These are phyloP conservation scores for Geotrichum citri-aurantii DNA, from an alignment of 1,139 yeast species.

Conservation along the genomic window DNA sequence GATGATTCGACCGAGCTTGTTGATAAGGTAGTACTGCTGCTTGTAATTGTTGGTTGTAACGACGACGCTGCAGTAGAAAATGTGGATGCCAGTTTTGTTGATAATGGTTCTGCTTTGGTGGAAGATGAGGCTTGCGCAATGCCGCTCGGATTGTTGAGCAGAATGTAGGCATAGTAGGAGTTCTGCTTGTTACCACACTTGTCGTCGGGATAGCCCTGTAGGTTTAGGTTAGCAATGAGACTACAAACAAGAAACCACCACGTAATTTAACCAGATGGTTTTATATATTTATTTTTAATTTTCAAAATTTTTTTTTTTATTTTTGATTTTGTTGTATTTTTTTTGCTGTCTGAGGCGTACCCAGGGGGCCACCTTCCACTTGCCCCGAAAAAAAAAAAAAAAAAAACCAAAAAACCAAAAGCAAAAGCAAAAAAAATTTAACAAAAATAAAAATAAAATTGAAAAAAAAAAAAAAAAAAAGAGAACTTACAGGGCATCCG, in stretches of 20 bases:
- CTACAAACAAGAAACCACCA: no score
- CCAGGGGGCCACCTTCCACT: no score
- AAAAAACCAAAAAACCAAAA: no score
- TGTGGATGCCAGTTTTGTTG: background rate
- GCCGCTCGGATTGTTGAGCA: constrained; percentile 36
- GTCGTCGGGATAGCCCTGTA: constrained; percentile 41
- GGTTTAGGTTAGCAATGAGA: constrained; percentile 20
- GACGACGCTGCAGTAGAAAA: background rate
- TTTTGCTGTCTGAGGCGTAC: background rate
- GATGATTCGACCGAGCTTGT: constrained; percentile 1
- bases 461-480: background rate
- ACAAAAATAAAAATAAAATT: no score
- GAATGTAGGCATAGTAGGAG: constrained; percentile 42
- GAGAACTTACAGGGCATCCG: constrained; percentile 42
- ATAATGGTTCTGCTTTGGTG: background rate
- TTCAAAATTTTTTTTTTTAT: no score
- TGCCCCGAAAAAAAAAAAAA: no score
- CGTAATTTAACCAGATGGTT: no score
- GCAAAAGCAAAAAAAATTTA: no score
- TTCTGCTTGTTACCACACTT: constrained; percentile 40
- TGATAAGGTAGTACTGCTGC: background rate
- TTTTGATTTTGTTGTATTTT: no score
- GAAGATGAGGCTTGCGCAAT: constrained; percentile 21
- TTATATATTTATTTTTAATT: no score
- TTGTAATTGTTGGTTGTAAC: background rate